phyloP scores from a whole-genome alignment of 2,329 filamentous ascomycete genomes.

The Fonsecaea erecta region DNA sequence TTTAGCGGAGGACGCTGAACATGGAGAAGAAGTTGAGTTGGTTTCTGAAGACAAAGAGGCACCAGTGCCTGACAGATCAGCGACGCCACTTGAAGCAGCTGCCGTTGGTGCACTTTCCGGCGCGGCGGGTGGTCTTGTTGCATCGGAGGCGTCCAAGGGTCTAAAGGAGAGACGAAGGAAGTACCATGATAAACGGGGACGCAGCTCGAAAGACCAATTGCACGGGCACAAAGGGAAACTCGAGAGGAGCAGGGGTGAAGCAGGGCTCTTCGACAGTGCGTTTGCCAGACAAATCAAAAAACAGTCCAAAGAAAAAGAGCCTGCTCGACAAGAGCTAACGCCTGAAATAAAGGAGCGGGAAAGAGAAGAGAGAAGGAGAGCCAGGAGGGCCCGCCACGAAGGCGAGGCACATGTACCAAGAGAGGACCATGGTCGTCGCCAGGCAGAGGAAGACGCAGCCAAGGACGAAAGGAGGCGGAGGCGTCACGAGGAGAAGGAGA shows the following conservation, averaged over 20 bases:
- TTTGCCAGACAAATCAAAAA: constrained; percentile 38
- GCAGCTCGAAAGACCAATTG: constrained; percentile 25
- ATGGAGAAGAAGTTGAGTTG: constrained; percentile 7
- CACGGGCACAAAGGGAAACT: constrained; percentile 41
- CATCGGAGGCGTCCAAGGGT: constrained; percentile 11
- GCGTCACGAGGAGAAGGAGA: constrained; percentile 23
- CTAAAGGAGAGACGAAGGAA: constrained; percentile 30
- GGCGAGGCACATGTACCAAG: constrained; percentile 1
- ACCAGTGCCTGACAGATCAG: neutral
- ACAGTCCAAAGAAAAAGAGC: constrained; percentile 40
- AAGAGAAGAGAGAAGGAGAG: constrained; percentile 26
- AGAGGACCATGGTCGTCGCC: neutral
- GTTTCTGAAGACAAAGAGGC: neutral
- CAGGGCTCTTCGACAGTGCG: constrained; percentile 42
- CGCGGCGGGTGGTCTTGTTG: constrained; percentile 19
- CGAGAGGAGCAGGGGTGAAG: constrained; percentile 40
- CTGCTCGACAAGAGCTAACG: constrained; percentile 27
- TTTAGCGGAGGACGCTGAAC: constrained; percentile 34
- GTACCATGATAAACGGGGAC: constrained; percentile 25
- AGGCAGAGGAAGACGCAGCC: constrained; percentile 10
- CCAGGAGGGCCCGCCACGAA: constrained; percentile 29
- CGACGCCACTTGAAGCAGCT: neutral
- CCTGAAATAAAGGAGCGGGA: constrained; percentile 33
- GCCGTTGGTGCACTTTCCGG: neutral
- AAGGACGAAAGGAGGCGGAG: constrained; percentile 16